Base-by-base conservation (phyloP, 2,329 filamentous ascomycete species). In the Hirsutella minnesotensis region DNA sequence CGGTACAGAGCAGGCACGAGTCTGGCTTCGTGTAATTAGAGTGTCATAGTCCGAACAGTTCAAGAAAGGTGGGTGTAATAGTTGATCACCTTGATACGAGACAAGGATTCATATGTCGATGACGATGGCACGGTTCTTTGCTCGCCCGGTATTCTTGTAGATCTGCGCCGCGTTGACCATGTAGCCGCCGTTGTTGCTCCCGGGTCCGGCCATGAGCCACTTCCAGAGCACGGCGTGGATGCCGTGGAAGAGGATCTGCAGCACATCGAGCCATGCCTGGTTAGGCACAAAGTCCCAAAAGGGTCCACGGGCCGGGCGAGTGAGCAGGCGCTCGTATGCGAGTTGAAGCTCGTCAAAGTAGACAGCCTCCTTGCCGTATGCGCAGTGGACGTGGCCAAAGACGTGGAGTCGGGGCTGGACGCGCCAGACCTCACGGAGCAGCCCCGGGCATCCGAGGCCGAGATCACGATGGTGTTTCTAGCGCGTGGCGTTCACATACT, bases 361-460 rank as follows among this genome's bases (percentile, higher is more conserved):
- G 9, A 84, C 71, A 0, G 78, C 61, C 53, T 88, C 79, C 36
- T 67, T 68, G 15, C 87, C 88, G 38, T 83, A 75, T 9, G 78
- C 84, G 55, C 73, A 83, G 64, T 95, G 88, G 20, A 89, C 74
- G 61, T 95, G 88, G 1, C 87, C 88, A 58, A 92, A 94, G 39
- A 94, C 73, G 60, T 94, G 86, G 13, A 94, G 65, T 12, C 68
- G 68, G 0, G 88, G 88, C 47, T 76, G 79, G 10, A 87, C 77
- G 30, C 83, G 75, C 79, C 83, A 86, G 16, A 84, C 61, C 54
- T 94, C 87, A 13, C 69, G 63, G 5, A 90, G 69, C 5, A 94
- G 70, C 44, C 75, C 72, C 7, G 79, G 75, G 50, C 84, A 89
- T 43, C 86, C 87, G 37, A 87, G 65, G 3, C 72, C 77, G 40